A percentile compares a stretch with the other conserved stretches of the same genome.
Conservation (phyloP, 2,329 filamentous ascomycete genomes). For the Scleromitrula shiraiana region DNA sequence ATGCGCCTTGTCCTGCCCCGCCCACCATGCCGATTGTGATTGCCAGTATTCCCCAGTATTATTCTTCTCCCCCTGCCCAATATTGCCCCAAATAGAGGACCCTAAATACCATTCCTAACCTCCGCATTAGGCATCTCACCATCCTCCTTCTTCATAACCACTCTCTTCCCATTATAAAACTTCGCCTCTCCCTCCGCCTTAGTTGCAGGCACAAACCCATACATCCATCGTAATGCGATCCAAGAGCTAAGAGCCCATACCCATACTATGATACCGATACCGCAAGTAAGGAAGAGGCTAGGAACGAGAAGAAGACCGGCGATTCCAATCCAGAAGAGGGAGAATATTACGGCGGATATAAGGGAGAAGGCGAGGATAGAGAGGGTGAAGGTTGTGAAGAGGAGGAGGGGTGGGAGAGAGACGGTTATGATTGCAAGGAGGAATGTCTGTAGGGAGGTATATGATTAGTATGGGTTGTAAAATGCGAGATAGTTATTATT, state of each 20-base stretch:
- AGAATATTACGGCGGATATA: constrained; percentile 54
- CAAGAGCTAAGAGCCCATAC: constrained; percentile 58
- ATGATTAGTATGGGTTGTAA: background rate
- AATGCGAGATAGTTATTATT: too few species aligned
- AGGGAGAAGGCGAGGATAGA: constrained; percentile 56
- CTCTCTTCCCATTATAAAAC: constrained; percentile 20
- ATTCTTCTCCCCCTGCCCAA: too few species aligned
- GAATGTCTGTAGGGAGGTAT: constrained; percentile 49
- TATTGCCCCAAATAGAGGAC: too few species aligned
- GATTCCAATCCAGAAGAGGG: constrained; percentile 58
- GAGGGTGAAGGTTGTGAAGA: constrained; percentile 60
- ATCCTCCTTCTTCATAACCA: constrained; percentile 19
- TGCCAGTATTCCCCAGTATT: too few species aligned
- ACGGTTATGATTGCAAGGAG: constrained; percentile 56
- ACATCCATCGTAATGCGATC: constrained; percentile 40
- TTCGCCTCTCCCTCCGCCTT: constrained; percentile 14
- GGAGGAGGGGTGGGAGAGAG: constrained; percentile 55
- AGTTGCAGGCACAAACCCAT: constrained; percentile 28
- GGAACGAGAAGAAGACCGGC: constrained; percentile 62
- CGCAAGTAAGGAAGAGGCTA: constrained; percentile 56
- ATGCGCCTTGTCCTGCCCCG: too few species aligned
- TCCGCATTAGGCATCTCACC: constrained; percentile 14
- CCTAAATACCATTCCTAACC: constrained; percentile 8
- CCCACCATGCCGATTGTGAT: too few species aligned
- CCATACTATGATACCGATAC: constrained; percentile 57